These are phyloP conservation scores for Penicillium argentinense DNA, from an alignment of 495 filamentous ascomycete species.

Conservation along the genomic window DNA sequence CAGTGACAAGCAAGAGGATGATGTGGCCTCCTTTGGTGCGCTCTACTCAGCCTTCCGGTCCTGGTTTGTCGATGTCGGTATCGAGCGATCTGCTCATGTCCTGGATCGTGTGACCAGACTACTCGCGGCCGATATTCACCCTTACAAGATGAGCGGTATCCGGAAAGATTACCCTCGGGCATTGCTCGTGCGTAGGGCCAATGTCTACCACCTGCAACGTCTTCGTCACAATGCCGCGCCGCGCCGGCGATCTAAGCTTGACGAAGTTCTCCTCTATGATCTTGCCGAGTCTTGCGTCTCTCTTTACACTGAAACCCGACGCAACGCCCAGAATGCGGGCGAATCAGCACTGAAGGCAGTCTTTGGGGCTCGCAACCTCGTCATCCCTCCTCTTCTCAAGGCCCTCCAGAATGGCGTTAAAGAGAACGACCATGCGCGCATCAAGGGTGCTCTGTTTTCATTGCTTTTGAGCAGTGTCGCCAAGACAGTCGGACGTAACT, in stretches of 20 bases:
- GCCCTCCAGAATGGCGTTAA: slow-evolving; percentile 80
- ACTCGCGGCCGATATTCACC: slow-evolving; percentile 77
- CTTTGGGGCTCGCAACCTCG: slow-evolving; percentile 78
- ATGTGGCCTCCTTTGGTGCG: slow-evolving; percentile 90
- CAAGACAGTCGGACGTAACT: slow-evolving; percentile 85
- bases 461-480: slow-evolving; percentile 83
- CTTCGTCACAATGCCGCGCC: slow-evolving; percentile 89
- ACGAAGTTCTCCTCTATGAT: slow-evolving; percentile 80
- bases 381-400: slow-evolving; percentile 82
- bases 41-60: slow-evolving; percentile 88
- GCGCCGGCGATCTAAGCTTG: slow-evolving; percentile 77
- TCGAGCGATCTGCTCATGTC: slow-evolving; percentile 91
- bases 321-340: slow-evolving; percentile 86
- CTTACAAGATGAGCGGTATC: slow-evolving; percentile 91
- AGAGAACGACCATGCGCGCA: slow-evolving; percentile 77
- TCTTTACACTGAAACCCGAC: slow-evolving; percentile 91
- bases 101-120: slow-evolving; percentile 83
- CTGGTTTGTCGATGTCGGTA: slow-evolving; percentile 98
- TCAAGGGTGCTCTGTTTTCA: slow-evolving; percentile 92
- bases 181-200: slow-evolving; percentile 81
- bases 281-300: slow-evolving; percentile 89
- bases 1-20: slow-evolving; percentile 82
- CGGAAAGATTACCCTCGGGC: slow-evolving; percentile 92
- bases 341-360: slow-evolving; percentile 94
- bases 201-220: slow-evolving; percentile 92